Evolutionary conservation across 208 protist genomes (phyloP).

Genomic region (Trypanosoma grayi): DNA sequence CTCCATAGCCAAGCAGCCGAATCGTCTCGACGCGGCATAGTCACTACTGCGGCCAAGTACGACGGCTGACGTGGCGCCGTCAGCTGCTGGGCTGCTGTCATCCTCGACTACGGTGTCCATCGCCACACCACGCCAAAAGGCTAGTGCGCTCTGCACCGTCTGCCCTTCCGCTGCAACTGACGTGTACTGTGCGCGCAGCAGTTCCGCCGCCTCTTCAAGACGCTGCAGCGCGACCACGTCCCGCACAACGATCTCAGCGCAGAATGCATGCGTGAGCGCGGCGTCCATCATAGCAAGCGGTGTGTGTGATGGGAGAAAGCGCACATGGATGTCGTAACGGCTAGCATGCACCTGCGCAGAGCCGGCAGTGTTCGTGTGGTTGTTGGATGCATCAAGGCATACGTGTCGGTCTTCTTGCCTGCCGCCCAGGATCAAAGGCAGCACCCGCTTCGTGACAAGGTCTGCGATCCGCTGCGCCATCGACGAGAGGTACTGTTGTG

Average conservation of each 20-base stretch:
- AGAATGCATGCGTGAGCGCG: conserved; percentile 19
- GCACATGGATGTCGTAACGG: conserved; percentile 62
- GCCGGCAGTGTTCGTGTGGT: conserved; percentile 6
- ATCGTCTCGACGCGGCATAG: neutral
- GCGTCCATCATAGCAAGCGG: neutral
- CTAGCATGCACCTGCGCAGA: conserved; percentile 2
- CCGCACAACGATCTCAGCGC: conserved; percentile 51
- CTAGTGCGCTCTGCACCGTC: conserved; percentile 51
- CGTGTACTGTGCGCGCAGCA: conserved; percentile 39
- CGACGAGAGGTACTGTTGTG: conserved; percentile 31
- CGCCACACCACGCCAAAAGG: conserved; percentile 57
- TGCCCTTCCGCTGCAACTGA: conserved; percentile 50
- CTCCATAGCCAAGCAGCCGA: neutral
- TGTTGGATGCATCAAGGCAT: neutral
- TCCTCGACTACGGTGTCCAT: conserved; percentile 26
- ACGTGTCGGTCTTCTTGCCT: neutral
- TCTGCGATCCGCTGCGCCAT: conserved; percentile 21
- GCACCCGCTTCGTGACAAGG: conserved; percentile 13
- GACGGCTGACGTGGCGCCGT: neutral
- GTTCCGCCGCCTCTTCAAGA: conserved; percentile 24
- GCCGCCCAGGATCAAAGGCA: conserved; percentile 5
- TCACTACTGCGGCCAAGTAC: conserved; percentile 7
- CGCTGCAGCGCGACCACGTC: conserved; percentile 30
- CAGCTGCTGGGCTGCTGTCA: neutral
- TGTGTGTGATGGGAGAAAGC: conserved; percentile 40